Percentiles rank a stretch among this genome's conserved stretches.
Evolutionary conservation across 495 filamentous ascomycete species (phyloP).

Genomic region (Neurospora sp.): DNA sequence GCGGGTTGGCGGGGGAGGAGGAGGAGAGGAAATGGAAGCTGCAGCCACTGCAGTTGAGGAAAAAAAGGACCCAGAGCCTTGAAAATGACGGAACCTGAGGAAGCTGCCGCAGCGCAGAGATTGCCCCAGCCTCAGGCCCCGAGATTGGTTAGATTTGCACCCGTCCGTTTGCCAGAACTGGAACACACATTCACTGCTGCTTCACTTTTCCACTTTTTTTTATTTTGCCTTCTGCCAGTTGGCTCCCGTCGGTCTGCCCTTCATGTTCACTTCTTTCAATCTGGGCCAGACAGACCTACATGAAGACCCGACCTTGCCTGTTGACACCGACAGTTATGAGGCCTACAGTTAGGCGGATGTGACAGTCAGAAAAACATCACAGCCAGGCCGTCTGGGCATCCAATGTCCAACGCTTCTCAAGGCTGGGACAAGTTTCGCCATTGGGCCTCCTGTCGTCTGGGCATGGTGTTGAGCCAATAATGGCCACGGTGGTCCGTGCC

Average conservation of each 20-base stretch:
- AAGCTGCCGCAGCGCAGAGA: background rate
- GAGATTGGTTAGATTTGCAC: background rate
- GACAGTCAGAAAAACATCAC: background rate
- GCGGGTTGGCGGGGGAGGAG: background rate
- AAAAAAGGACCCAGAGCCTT: background rate
- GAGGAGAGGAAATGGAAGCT: background rate
- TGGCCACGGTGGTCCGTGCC: background rate
- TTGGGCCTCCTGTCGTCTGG: background rate
- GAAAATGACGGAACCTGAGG: background rate
- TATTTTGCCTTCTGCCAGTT: background rate
- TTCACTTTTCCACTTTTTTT: background rate
- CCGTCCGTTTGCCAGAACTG: background rate
- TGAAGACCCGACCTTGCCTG: background rate
- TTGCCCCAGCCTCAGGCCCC: background rate
- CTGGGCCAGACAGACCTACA: background rate
- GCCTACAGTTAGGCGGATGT: background rate
- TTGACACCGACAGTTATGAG: background rate
- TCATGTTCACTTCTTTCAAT: background rate
- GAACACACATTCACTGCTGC: background rate
- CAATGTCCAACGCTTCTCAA: background rate
- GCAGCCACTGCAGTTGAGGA: background rate
- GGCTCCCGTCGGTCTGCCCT: background rate
- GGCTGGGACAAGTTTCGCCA: background rate
- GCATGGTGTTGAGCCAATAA: background rate
- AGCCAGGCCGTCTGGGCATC: background rate